phyloP scores from a whole-genome alignment of 257 asterid genomes.

The Nicotiana tabacum region DNA sequence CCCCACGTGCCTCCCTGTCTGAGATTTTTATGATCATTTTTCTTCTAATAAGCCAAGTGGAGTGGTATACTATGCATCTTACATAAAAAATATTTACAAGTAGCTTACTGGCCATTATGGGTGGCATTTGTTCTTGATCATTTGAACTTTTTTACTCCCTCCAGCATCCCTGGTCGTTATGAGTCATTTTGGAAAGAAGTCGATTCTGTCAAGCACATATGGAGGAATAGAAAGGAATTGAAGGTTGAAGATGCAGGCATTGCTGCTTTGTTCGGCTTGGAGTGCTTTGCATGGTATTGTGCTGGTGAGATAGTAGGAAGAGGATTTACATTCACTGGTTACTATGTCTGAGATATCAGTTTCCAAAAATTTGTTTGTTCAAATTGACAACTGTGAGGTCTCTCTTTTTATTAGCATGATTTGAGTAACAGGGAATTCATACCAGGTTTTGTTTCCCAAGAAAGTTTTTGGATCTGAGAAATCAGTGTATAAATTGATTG shows the following conservation, averaged over 20 bases:
- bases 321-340: slow-evolving; percentile 88
- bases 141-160: neutral
- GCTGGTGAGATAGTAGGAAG: slow-evolving; percentile 95
- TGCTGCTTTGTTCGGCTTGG: slow-evolving; percentile 81
- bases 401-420: slow-evolving; percentile 12
- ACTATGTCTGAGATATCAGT: slow-evolving; percentile 55
- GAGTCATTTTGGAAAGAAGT: slow-evolving; percentile 85
- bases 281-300: slow-evolving; percentile 90
- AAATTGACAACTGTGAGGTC: slow-evolving; percentile 18
- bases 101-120: neutral
- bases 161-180: slow-evolving; percentile 78
- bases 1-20: neutral
- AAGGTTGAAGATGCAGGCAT: slow-evolving; percentile 88
- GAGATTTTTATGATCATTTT: neutral
- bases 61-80: neutral
- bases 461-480: slow-evolving; percentile 35
- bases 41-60: neutral
- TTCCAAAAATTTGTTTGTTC: slow-evolving; percentile 14
- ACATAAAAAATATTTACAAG: neutral
- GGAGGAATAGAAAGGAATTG: slow-evolving; percentile 75
- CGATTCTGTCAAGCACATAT: slow-evolving; percentile 62
- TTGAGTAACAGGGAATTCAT: slow-evolving; percentile 15
- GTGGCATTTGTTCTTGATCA: neutral
- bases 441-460: slow-evolving; percentile 28
- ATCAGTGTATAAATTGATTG: slow-evolving; percentile 30